Base-by-base conservation (phyloP, 805 yeast species). In the Cyberlindnera mississippiensis region DNA sequence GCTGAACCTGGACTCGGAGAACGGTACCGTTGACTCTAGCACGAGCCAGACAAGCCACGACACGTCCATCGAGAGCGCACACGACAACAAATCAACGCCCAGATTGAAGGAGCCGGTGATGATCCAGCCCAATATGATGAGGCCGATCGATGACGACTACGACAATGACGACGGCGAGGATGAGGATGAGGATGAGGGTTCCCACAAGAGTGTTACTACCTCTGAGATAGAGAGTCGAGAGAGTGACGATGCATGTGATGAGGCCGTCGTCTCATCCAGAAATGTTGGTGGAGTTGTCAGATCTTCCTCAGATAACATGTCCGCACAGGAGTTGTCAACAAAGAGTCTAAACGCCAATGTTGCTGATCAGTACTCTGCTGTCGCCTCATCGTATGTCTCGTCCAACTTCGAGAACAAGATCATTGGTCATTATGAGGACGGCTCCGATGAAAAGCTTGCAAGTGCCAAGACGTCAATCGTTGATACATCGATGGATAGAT, bases 381-480 rank as follows among this genome's bases (percentile, higher is more conserved):
- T 34, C 16, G 43, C 51, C 6, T 42, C 54, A 2, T 53, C 60
- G 1, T 37, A 36, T 11, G 30, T 48, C 4, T 52, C 57, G 1
- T 54, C 61, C 5, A 53, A 53, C 35, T 57, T 51, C 35, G 61
- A 56, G 34, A 49, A 43, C 31, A 51, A 41, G 29, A 46, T 57
- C 32, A 55, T 57, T 15, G 59, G 54, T 33, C 55, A 49, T n/a
- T 55, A 51, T 27, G 38, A 53, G 32, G 51, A 40, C 3, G 49
- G 33, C n/a, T 53, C 58, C 2, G 51, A 47, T 8, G 56, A 52
- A 5, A 41, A 37, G 27, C 39, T 52, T 30, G 14, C 41, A 2
- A 35, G 42, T 12, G 42, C 41, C 4, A 44, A 34, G 27, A 33
- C 30, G 3, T 40, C 49, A 10, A 11, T 38, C 2, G 27, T 32